A percentile compares a stretch with the other conserved stretches of the same genome.
Evolutionary conservation across 2,329 filamentous ascomycete species (phyloP).

Genomic region (Acrodontium crateriforme): DNA sequence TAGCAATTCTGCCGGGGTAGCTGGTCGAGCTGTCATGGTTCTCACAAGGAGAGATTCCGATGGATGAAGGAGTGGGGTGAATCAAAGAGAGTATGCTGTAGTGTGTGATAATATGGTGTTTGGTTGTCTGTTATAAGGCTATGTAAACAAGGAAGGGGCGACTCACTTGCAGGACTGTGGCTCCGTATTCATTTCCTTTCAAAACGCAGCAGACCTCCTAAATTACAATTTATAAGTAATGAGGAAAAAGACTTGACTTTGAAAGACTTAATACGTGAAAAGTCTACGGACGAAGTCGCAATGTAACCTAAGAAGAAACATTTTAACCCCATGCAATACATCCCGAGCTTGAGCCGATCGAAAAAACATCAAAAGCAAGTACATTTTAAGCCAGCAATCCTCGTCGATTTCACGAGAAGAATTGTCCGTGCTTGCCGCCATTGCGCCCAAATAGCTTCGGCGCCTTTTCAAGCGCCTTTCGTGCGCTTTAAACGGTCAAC

Average conservation of each 20-base stretch:
- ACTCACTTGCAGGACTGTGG: too few relatives aligned
- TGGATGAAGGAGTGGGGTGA: not conserved
- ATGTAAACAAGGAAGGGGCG: not conserved
- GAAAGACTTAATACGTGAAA: constrained; percentile 1
- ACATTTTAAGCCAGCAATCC: too few relatives aligned
- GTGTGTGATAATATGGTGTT: not conserved
- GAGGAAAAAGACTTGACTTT: not conserved
- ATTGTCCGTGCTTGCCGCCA: too few relatives aligned
- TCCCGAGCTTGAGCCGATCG: constrained; percentile 12
- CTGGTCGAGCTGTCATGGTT: not conserved
- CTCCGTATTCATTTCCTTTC: too few relatives aligned
- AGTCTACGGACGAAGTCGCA: constrained; percentile 20
- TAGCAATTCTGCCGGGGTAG: not conserved
- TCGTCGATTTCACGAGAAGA: too few relatives aligned
- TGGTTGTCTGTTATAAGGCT: not conserved
- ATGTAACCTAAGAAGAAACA: constrained; percentile 19
- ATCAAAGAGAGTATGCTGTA: not conserved
- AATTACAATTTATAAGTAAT: not conserved
- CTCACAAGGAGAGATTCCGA: not conserved
- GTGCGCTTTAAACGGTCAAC: too few relatives aligned
- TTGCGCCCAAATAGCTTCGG: too few relatives aligned
- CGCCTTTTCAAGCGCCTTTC: too few relatives aligned
- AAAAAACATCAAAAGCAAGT: constrained; percentile 13
- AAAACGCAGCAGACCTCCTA: not conserved
- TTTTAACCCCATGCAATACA: constrained; percentile 17